phyloP scores from a whole-genome alignment of 2,329 filamentous ascomycete genomes.

The Ophiosphaerella narmari region DNA sequence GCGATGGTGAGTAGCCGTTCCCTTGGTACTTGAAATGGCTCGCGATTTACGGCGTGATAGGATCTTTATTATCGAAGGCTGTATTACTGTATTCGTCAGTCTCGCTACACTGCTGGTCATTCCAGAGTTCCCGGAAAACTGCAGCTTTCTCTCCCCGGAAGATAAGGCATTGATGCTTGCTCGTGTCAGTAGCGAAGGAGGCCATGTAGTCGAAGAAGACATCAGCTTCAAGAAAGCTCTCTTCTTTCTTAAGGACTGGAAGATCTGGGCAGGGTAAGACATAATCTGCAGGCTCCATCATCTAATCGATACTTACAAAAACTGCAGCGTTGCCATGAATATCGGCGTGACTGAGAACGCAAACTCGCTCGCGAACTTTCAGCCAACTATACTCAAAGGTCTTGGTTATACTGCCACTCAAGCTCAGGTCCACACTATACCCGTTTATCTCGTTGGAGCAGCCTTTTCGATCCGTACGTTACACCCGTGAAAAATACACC shows the following conservation, averaged over 20 bases:
- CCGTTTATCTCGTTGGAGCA: constrained; percentile 38
- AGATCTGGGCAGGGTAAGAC: constrained; percentile 58
- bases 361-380: constrained; percentile 38
- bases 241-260: constrained; percentile 55
- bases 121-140: constrained; percentile 54
- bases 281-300: constrained; percentile 20
- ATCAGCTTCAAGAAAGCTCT: constrained; percentile 53
- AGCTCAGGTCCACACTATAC: constrained; percentile 44
- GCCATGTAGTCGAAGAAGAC: constrained; percentile 52
- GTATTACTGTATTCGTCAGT: constrained; percentile 57
- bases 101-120: constrained; percentile 55
- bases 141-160: constrained; percentile 55
- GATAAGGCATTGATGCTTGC: constrained; percentile 59
- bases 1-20: constrained; percentile 28
- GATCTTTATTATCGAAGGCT: constrained; percentile 67
- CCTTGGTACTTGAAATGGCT: neutral
- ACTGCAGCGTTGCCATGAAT: constrained; percentile 27
- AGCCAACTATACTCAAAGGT: constrained; percentile 42
- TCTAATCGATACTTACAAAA: too few relatives aligned
- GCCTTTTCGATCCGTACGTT: constrained; percentile 18
- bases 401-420: constrained; percentile 40
- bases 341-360: constrained; percentile 38
- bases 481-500: too few relatives aligned
- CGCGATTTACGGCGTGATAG: constrained; percentile 5
- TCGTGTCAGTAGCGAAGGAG: constrained; percentile 54